Evolutionary conservation across 192 early-diverging fungal genomes (phyloP), one percentile per base, ranked within the genome.

Genomic region (Phycomyces nitens): DNA sequence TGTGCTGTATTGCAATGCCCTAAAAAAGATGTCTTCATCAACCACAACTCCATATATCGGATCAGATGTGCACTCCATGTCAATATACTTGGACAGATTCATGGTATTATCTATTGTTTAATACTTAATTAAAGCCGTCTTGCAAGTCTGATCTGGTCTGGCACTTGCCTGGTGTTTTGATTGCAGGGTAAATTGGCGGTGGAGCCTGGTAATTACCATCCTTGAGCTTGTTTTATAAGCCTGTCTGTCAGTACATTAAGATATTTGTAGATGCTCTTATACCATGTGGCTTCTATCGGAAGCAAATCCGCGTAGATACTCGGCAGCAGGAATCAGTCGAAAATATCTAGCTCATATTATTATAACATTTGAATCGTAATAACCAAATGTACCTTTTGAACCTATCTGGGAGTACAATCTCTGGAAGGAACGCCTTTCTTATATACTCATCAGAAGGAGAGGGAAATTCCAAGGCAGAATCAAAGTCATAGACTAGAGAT

Each of bases 281-380:
- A 68, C 66, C 66, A 68, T 68, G 9, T 68, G 66, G n/a, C 51
- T 60, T 43, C 66, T 20, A 60, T 68, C 66, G 20, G 66, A 68
- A 8, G 66, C 58, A 61, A 68, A 68, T 16, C 53, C 38, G 3
- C 9, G 16, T 21, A 68, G 29, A 43, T 60, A 68, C 6, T 43
- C 38, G n/a, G 22, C 54, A 20, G 56, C 58, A 18, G 51, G 58
- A 20, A 68, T 27, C 38, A 60, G 29, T 29, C 66, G 66, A 60
- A 60, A 68, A 14, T 21, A 68, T 60, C 66, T 66, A 41, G 14
- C 34, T 53, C 15, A 12, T 8, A 2, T n/a, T n/a, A n/a, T n/a
- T n/a, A n/a, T n/a, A n/a, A n/a, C n/a, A n/a, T n/a, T n/a, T n/a
- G n/a, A n/a, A n/a, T n/a, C n/a, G n/a, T n/a, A n/a, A n/a, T n/a